Percentiles rank a stretch among this genome's conserved stretches.
These are phyloP conservation scores for Umbelopsis isabellina DNA, from an alignment of 192 early-diverging fungal species.

Conservation along the genomic window DNA sequence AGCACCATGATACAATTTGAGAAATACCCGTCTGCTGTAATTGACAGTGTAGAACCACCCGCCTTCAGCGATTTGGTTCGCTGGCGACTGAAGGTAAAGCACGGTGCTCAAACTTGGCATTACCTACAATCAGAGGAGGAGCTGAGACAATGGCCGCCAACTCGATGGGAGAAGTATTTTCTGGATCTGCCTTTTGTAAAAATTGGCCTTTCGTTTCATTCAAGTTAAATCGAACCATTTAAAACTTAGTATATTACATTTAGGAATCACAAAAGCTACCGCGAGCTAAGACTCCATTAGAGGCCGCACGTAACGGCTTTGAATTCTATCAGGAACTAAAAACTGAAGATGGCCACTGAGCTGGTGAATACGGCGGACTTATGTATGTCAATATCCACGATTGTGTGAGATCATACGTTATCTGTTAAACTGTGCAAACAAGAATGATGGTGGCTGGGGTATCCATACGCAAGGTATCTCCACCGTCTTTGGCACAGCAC, in stretches of 20 bases:
- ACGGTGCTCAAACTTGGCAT: constrained; percentile 95
- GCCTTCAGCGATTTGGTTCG: constrained; percentile 72
- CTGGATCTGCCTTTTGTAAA: constrained; percentile 70
- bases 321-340: constrained; percentile 87
- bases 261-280: constrained; percentile 59
- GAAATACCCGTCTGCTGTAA: constrained; percentile 15
- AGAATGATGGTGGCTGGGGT: constrained; percentile 95
- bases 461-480: constrained; percentile 92
- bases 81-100: constrained; percentile 85
- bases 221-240: too few relatives aligned
- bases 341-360: constrained; percentile 93
- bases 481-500: constrained; percentile 94
- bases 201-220: neutral
- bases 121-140: constrained; percentile 65
- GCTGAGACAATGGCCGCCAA: constrained; percentile 69
- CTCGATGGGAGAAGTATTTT: constrained; percentile 85
- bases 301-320: constrained; percentile 88
- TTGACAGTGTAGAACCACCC: constrained; percentile 21
- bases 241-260: too few relatives aligned
- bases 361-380: constrained; percentile 95
- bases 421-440: constrained; percentile 78
- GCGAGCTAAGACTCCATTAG: constrained; percentile 68
- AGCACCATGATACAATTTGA: neutral
- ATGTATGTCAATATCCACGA: constrained; percentile 47
- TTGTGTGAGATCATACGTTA: constrained; percentile 82